A percentile compares a stretch with the other conserved stretches of the same genome.
These are phyloP conservation scores for Xylaria bambusicola DNA, from an alignment of 495 filamentous ascomycete species.

Conservation along the genomic window DNA sequence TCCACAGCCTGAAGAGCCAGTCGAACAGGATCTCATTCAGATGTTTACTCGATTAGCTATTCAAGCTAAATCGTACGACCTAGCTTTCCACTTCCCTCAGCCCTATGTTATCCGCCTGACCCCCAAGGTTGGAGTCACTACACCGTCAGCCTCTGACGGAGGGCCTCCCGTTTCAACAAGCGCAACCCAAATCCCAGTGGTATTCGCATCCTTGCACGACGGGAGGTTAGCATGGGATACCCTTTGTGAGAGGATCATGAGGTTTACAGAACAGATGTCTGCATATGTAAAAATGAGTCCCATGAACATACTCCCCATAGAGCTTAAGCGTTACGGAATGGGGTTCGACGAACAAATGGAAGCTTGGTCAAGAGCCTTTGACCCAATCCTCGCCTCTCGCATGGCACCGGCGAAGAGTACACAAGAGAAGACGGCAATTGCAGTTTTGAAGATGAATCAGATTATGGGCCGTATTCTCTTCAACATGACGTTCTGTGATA, in stretches of 20 bases:
- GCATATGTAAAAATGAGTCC: slow-evolving; percentile 42
- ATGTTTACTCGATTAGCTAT: slow-evolving; percentile 61
- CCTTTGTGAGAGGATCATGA: slow-evolving; percentile 53
- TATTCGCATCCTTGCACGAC: slow-evolving; percentile 49
- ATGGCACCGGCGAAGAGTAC: slow-evolving; percentile 49
- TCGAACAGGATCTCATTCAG: slow-evolving; percentile 58
- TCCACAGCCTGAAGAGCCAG: slow-evolving; percentile 46
- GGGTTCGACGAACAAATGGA: slow-evolving; percentile 48
- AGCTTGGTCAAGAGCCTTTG: slow-evolving; percentile 54
- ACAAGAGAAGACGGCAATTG: slow-evolving; percentile 56
- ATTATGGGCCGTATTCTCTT: slow-evolving; percentile 55
- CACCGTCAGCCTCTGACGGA: slow-evolving; percentile 43
- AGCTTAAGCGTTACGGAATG: slow-evolving; percentile 45
- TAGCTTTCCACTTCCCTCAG: slow-evolving; percentile 62
- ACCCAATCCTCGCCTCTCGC: slow-evolving; percentile 50
- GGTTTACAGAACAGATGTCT: slow-evolving; percentile 56
- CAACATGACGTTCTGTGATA: slow-evolving; percentile 54
- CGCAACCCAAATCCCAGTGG: slow-evolving; percentile 45
- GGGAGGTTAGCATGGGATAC: slow-evolving; percentile 52
- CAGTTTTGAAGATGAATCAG: slow-evolving; percentile 57
- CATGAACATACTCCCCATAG: slow-evolving; percentile 52
- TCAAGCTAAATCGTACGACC: slow-evolving; percentile 61
- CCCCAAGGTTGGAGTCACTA: slow-evolving; percentile 32
- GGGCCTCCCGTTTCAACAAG: slow-evolving; percentile 44
- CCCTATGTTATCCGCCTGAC: slow-evolving; percentile 56